phyloP scores from a whole-genome alignment of 179 eudicot species.

The Sideroxylon spinosum region DNA sequence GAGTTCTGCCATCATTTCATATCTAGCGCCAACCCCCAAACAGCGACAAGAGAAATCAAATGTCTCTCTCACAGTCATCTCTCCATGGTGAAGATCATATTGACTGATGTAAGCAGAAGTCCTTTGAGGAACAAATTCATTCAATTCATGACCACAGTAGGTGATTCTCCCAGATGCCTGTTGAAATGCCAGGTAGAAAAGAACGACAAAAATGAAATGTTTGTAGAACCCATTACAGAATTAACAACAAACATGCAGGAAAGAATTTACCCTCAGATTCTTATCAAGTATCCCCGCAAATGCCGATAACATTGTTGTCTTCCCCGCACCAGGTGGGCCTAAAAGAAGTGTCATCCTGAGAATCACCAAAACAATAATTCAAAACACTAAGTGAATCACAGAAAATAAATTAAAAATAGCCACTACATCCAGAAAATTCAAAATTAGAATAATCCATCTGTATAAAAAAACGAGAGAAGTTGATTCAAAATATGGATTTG shows the following conservation, averaged over 20 bases:
- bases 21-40: slow-evolving; percentile 47
- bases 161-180: slow-evolving; percentile 46
- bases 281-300: slow-evolving; percentile 13
- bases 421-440: not conserved
- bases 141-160: slow-evolving; percentile 43
- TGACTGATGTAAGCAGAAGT: slow-evolving; percentile 49
- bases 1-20: slow-evolving; percentile 35
- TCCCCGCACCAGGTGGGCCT: slow-evolving; percentile 17
- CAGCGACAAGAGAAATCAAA: slow-evolving; percentile 45
- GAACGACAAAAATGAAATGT: not conserved
- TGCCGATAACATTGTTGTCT: slow-evolving; percentile 17
- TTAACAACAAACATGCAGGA: not conserved
- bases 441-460: not conserved
- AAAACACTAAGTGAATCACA: not conserved
- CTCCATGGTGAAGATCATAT: slow-evolving; percentile 45
- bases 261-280: not conserved
- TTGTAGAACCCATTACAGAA: not conserved
- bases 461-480: not conserved
- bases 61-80: slow-evolving; percentile 52
- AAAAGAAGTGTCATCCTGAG: slow-evolving; percentile 15
- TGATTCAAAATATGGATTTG: not conserved
- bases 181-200: not conserved
- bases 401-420: not conserved
- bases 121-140: slow-evolving; percentile 41
- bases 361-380: not conserved